Conservation (phyloP, 805 yeast genomes). For the Candida insectorum region DNA sequence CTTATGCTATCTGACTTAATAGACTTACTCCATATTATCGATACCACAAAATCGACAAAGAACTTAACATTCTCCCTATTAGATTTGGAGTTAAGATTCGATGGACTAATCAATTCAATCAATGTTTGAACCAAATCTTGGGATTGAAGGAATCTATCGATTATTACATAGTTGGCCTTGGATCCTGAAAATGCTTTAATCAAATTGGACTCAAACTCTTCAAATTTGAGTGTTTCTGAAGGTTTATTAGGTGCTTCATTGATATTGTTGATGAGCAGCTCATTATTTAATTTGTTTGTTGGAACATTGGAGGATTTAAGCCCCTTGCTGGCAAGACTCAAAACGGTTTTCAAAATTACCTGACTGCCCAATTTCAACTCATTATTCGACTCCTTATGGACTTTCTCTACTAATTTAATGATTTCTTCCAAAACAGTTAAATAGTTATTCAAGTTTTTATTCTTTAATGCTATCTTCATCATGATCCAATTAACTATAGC, state of each 20-base stretch:
- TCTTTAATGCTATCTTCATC: slow-evolving; percentile 12
- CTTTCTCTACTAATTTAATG: slow-evolving; percentile 19
- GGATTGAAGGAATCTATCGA: slow-evolving; percentile 6
- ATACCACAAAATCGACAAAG: slow-evolving; percentile 20
- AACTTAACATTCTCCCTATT: slow-evolving; percentile 24
- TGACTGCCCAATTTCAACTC: slow-evolving; percentile 18
- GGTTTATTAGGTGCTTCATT: slow-evolving; percentile 2
- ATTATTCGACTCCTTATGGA: slow-evolving; percentile 14
- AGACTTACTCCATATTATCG: slow-evolving; percentile 15
- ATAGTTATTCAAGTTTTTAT: slow-evolving; percentile 12
- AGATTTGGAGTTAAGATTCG: slow-evolving; percentile 1
- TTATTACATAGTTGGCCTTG: slow-evolving; percentile 4
- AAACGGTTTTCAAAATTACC: slow-evolving; percentile 21
- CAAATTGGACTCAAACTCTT: slow-evolving; percentile 10
- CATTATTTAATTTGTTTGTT: not conserved
- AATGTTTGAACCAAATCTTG: not conserved
- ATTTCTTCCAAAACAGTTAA: slow-evolving; percentile 23
- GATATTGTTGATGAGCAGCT: not conserved
- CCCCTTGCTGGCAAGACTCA: slow-evolving; percentile 13
- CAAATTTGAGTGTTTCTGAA: slow-evolving; percentile 3
- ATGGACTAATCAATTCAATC: not conserved
- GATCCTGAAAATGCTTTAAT: slow-evolving; percentile 10
- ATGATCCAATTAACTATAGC: slow-evolving; percentile 33
- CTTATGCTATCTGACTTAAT: slow-evolving; percentile 16
- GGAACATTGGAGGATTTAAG: slow-evolving; percentile 7